Percentiles rank a stretch among this genome's conserved stretches.
Conservation (phyloP, 129 eudicot species). For the Apium graveolens region DNA sequence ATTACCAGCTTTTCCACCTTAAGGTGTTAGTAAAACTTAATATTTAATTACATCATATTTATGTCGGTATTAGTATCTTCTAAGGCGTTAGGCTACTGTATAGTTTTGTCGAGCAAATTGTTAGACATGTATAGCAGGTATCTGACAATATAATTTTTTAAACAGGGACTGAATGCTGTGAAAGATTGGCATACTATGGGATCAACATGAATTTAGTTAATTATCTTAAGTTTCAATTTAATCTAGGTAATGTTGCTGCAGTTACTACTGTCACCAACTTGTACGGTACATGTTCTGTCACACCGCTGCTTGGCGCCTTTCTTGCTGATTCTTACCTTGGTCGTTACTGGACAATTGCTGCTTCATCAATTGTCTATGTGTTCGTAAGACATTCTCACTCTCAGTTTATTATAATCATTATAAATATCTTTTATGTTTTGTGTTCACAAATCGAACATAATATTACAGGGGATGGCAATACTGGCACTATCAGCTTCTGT, state of each 20-base stretch:
- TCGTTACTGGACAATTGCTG: conserved; percentile 61
- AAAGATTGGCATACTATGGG: conserved; percentile 79
- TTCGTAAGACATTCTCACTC: conserved; percentile 9
- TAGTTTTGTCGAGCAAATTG: too few species aligned
- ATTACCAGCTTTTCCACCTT: not conserved
- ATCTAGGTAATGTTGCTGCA: too few species aligned
- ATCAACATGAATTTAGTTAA: too few species aligned
- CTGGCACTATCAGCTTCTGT: conserved; percentile 13
- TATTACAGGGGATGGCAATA: conserved; percentile 17
- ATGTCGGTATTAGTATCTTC: too few species aligned
- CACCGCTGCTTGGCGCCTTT: conserved; percentile 45
- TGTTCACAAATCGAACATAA: not conserved
- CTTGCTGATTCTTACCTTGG: conserved; percentile 78
- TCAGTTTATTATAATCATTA: not conserved
- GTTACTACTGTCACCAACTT: too few species aligned
- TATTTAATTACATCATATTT: too few species aligned
- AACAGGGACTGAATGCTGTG: conserved; percentile 76
- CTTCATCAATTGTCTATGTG: too few species aligned
- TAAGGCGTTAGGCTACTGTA: too few species aligned
- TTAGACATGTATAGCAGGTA: not conserved
- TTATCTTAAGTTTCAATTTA: too few species aligned
- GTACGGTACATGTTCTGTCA: too few species aligned
- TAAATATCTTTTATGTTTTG: not conserved
- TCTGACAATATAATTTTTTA: not conserved
- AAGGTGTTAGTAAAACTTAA: too few species aligned